phyloP scores from a whole-genome alignment of 192 early-diverging fungal species.

The Rhizophlyctis rosea region DNA sequence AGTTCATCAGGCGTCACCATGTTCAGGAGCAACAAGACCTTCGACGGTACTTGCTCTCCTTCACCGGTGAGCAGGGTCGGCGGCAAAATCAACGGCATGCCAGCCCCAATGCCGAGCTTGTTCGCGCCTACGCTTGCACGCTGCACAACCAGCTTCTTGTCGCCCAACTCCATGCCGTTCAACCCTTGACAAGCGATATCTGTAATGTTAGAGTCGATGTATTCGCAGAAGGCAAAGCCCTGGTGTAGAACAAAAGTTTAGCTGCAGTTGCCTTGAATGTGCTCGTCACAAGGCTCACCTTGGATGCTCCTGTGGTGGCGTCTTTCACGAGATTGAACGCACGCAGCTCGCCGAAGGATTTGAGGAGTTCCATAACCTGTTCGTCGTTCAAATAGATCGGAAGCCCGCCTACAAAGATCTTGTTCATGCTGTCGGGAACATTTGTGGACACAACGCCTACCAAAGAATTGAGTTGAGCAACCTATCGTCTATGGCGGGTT shows the following conservation, averaged over 20 bases:
- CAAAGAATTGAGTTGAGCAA: too few species aligned
- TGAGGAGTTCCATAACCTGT: conserved; percentile 90
- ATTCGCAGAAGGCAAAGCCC: conserved; percentile 98
- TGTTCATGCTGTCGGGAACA: conserved; percentile 87
- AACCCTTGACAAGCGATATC: conserved; percentile 93
- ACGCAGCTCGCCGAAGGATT: conserved; percentile 88
- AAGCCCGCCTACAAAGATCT: conserved; percentile 92
- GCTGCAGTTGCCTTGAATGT: too few species aligned
- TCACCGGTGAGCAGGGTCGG: conserved; percentile 33
- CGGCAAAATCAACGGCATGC: conserved; percentile 45
- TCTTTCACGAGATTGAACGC: conserved; percentile 95
- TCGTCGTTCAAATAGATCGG: conserved; percentile 86
- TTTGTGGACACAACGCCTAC: conserved; percentile 77
- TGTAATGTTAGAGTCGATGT: conserved; percentile 78
- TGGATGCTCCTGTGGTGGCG: conserved; percentile 65
- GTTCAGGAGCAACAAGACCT: conserved; percentile 86
- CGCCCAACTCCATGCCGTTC: conserved; percentile 93
- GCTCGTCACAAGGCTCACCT: conserved; percentile 59
- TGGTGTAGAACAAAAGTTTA: conserved; percentile 33
- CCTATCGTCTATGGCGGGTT: neutral
- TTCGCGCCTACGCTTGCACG: conserved; percentile 82
- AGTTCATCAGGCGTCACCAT: conserved; percentile 91
- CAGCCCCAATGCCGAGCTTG: conserved; percentile 36
- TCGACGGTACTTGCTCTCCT: conserved; percentile 67
- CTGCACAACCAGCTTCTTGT: conserved; percentile 91